Evolutionary conservation across 352 stramenopile genomes (phyloP).

Genomic region (Globisporangium irregulare): DNA sequence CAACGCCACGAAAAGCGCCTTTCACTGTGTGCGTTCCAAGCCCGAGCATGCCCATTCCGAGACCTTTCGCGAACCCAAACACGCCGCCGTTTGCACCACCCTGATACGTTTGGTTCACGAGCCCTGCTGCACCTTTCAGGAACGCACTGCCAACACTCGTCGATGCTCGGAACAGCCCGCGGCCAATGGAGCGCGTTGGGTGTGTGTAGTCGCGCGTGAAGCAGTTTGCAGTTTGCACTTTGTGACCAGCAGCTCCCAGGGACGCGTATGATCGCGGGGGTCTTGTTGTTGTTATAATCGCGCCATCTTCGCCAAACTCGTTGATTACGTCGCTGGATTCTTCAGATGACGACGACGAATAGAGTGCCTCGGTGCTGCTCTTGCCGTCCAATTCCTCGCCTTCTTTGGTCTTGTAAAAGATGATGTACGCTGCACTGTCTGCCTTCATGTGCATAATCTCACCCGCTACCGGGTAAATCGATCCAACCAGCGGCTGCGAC

Average conservation of each 20-base stretch:
- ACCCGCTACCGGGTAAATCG: constrained; percentile 69
- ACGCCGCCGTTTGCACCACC: constrained; percentile 78
- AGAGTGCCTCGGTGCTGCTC: constrained; percentile 34
- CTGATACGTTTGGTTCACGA: constrained; percentile 88
- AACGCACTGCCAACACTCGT: constrained; percentile 86
- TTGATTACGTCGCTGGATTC: constrained; percentile 30
- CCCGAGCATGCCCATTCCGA: constrained; percentile 84
- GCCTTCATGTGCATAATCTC: constrained; percentile 70
- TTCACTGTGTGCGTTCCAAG: constrained; percentile 85
- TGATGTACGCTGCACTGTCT: constrained; percentile 83
- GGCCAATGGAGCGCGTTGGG: constrained; percentile 72
- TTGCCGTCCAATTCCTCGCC: constrained; percentile 37
- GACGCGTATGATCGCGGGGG: constrained; percentile 77
- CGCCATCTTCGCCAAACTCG: constrained; percentile 39
- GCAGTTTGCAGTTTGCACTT: constrained; percentile 84
- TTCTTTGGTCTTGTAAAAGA: constrained; percentile 76
- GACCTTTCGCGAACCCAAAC: constrained; percentile 85
- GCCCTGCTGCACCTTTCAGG: constrained; percentile 71
- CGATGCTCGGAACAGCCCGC: constrained; percentile 76
- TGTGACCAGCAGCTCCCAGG: constrained; percentile 77
- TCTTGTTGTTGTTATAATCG: constrained; percentile 14
- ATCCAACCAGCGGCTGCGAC: constrained; percentile 54
- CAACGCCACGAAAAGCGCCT: constrained; percentile 80
- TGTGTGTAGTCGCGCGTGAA: constrained; percentile 81
- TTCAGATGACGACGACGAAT: constrained; percentile 43